phyloP scores from a whole-genome alignment of 225 moss, liverwort and hornwort species.

The Lunularia cruciata region DNA sequence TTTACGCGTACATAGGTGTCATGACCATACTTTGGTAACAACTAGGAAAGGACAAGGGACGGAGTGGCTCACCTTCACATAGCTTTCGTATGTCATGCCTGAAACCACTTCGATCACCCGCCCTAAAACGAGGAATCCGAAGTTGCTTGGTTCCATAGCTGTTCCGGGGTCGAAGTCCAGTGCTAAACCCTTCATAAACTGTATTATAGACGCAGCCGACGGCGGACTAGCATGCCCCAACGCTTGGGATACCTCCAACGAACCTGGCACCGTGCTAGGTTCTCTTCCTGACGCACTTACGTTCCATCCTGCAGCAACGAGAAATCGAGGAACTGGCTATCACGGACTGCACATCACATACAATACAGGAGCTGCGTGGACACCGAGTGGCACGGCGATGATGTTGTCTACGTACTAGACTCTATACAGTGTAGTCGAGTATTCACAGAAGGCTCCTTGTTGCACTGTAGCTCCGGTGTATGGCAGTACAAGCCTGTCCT shows the following conservation, averaged over 20 bases:
- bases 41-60: background rate
- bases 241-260: slow-evolving; percentile 20
- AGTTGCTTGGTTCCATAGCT: slow-evolving; percentile 11
- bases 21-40: background rate
- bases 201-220: slow-evolving; percentile 5
- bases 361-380: too few relatives aligned
- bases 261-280: slow-evolving; percentile 15
- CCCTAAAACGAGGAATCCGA: slow-evolving; percentile 15
- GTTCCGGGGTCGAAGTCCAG: slow-evolving; percentile 17
- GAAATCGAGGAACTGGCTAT: background rate
- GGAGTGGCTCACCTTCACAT: background rate
- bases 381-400: too few relatives aligned
- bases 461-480: too few relatives aligned
- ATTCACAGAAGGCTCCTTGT: too few relatives aligned
- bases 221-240: slow-evolving; percentile 16
- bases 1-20: background rate
- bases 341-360: too few relatives aligned
- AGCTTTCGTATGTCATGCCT: slow-evolving; percentile 14
- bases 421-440: too few relatives aligned
- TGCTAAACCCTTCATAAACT: slow-evolving; percentile 19
- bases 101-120: slow-evolving; percentile 16
- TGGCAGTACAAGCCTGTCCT: too few relatives aligned
- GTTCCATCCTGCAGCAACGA: slow-evolving; percentile 10
- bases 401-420: too few relatives aligned
- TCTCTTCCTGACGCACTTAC: slow-evolving; percentile 6